Conservation (phyloP, 2,329 filamentous ascomycete species). For the Cladophialophora psammophila region DNA sequence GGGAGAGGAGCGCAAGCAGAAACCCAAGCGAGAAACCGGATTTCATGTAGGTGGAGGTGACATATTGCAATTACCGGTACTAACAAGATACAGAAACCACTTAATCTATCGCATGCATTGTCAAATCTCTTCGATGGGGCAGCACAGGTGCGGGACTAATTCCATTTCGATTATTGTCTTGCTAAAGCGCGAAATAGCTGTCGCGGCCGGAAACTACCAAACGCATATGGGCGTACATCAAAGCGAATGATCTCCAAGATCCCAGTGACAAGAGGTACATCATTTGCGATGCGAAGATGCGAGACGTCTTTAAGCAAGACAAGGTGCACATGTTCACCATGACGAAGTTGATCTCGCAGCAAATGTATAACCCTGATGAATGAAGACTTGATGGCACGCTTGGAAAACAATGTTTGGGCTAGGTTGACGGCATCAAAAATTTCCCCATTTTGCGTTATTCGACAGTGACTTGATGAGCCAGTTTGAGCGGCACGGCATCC, state of each 20-base stretch:
- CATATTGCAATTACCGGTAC: conserved; percentile 20
- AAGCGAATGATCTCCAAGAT: conserved; percentile 85
- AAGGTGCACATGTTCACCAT: conserved; percentile 99
- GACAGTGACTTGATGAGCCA: conserved; percentile 10
- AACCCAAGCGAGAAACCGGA: conserved; percentile 78
- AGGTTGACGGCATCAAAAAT: background rate
- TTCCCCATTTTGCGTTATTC: conserved; percentile 3
- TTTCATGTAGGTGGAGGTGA: conserved; percentile 72
- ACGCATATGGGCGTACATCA: conserved; percentile 95
- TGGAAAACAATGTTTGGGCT: background rate
- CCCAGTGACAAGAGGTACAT: conserved; percentile 92
- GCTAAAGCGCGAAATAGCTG: conserved; percentile 61
- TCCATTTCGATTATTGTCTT: conserved; percentile 12
- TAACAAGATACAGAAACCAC: conserved; percentile 50
- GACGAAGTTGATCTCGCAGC: conserved; percentile 93
- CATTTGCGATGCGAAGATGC: conserved; percentile 87
- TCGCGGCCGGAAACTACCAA: conserved; percentile 96
- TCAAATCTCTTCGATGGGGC: conserved; percentile 55
- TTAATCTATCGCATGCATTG: conserved; percentile 55
- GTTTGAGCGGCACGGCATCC: conserved; percentile 16
- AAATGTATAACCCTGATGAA: conserved; percentile 86
- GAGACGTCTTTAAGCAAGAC: conserved; percentile 88
- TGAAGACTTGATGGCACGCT: conserved; percentile 43
- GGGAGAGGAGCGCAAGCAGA: conserved; percentile 67
- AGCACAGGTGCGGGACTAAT: conserved; percentile 49